A percentile compares a stretch with the other conserved stretches of the same genome.
Evolutionary conservation across 371 early-diverging fungal species (phyloP).

Genomic region (Syncephalastrum monosporum): DNA sequence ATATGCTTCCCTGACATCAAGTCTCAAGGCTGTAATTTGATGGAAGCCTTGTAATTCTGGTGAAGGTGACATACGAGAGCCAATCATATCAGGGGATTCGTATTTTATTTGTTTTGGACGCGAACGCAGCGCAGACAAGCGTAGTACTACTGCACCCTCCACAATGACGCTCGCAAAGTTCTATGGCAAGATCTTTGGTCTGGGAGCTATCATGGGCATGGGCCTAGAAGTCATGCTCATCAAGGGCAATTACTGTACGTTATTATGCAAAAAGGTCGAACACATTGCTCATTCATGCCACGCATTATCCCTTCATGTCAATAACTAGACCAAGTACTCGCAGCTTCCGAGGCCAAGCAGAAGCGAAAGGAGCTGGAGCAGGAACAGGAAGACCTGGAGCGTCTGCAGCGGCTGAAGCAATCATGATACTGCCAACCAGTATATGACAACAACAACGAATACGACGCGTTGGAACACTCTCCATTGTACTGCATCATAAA

Average conservation of each 20-base stretch:
- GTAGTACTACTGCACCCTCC: no score
- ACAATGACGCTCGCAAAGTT: conserved; percentile 19
- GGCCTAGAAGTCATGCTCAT: conserved; percentile 42
- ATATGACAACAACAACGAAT: no score
- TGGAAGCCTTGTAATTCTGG: no score
- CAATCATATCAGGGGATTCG: no score
- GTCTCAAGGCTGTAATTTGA: no score
- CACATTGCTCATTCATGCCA: background rate
- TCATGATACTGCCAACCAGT: no score
- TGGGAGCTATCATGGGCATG: conserved; percentile 34
- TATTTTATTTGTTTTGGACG: no score
- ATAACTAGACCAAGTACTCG: conserved; percentile 45
- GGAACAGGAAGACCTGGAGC: conserved; percentile 38
- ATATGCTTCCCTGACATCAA: no score
- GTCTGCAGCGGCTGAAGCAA: conserved; percentile 23
- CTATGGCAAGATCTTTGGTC: conserved; percentile 44
- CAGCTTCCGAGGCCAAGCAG: conserved; percentile 48
- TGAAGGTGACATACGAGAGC: no score
- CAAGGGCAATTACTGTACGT: conserved; percentile 50
- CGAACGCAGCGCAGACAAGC: no score
- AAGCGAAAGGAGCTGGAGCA: conserved; percentile 32
- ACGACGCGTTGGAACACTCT: no score
- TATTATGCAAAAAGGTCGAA: background rate
- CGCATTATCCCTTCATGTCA: background rate
- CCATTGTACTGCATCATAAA: no score